Percentiles rank a stretch among this genome's conserved stretches.
Conservation (phyloP, 257 asterid genomes). For the Hygrophila difformis region DNA sequence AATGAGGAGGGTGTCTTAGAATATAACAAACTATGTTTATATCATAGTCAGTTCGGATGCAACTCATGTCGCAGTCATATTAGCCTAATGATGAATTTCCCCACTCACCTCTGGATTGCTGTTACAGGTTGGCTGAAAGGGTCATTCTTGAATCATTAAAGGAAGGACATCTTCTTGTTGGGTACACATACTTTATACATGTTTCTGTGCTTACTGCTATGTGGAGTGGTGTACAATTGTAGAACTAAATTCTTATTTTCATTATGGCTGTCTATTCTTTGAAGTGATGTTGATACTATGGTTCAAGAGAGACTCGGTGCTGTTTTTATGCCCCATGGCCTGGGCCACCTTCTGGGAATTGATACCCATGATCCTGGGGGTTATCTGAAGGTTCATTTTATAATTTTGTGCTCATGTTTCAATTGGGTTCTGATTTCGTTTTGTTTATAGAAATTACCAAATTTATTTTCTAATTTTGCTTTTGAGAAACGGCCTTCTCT, state of each 20-base stretch:
- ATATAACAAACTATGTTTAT: too few species aligned
- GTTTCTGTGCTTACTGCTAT: constrained; percentile 1
- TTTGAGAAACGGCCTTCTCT: constrained; percentile 13
- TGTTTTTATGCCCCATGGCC: constrained; percentile 90
- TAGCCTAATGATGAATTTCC: too few species aligned
- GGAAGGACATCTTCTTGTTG: too few species aligned
- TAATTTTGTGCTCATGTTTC: constrained; percentile 2
- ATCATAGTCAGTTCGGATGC: too few species aligned
- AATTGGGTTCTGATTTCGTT: constrained; percentile 5
- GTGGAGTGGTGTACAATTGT: too few species aligned
- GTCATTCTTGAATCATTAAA: neutral
- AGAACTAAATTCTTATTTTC: too few species aligned
- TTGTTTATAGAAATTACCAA: constrained; percentile 6
- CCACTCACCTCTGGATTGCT: neutral
- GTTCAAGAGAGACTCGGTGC: constrained; percentile 70
- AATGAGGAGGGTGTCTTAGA: neutral
- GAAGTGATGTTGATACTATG: constrained; percentile 54
- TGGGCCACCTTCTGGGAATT: constrained; percentile 92
- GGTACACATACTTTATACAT: constrained; percentile 16
- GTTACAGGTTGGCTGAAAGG: too few species aligned
- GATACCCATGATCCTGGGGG: constrained; percentile 99
- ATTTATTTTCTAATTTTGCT: constrained; percentile 7
- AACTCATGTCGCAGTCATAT: too few species aligned
- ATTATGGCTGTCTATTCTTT: too few species aligned
- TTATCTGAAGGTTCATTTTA: constrained; percentile 55